These are phyloP conservation scores for Macaranga tanarius DNA, from an alignment of 441 rosid genomes.

Conservation along the genomic window DNA sequence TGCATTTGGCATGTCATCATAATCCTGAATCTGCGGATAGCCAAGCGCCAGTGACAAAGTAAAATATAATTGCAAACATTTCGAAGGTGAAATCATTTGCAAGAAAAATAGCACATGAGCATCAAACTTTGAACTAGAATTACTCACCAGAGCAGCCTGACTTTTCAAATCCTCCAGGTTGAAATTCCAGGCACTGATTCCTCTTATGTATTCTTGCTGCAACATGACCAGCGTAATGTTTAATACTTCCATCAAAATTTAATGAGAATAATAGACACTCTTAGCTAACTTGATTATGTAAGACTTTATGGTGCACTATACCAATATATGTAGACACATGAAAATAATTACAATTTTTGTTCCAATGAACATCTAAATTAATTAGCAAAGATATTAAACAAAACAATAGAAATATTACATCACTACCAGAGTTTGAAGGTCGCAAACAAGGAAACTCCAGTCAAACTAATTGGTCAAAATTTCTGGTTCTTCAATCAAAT, in stretches of 20 bases:
- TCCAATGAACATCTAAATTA: background rate
- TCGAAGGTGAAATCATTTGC: background rate
- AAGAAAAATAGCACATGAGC: slow-evolving; percentile 6
- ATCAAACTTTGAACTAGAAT: slow-evolving; percentile 21
- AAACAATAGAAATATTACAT: background rate
- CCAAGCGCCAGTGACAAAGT: slow-evolving; percentile 13
- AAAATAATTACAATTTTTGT: slow-evolving; percentile 3
- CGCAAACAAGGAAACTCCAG: background rate
- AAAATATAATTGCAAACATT: background rate
- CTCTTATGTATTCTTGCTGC: slow-evolving; percentile 97
- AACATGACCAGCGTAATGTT: slow-evolving; percentile 21
- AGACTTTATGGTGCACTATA: background rate
- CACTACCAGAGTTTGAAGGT: slow-evolving; percentile 8
- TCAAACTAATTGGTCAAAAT: background rate
- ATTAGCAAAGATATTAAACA: background rate
- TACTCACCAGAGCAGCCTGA: slow-evolving; percentile 92
- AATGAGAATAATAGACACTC: slow-evolving; percentile 13
- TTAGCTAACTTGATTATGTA: background rate
- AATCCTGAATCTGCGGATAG: slow-evolving; percentile 65
- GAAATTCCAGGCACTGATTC: slow-evolving; percentile 99
- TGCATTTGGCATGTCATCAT: slow-evolving; percentile 52
- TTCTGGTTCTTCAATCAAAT: background rate
- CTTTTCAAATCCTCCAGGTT: slow-evolving; percentile 92
- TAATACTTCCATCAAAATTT: slow-evolving; percentile 17
- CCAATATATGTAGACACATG: background rate